Evolutionary conservation across 1,284 basidiomycete species (phyloP).

Genomic region (Spongiforma sp.): DNA sequence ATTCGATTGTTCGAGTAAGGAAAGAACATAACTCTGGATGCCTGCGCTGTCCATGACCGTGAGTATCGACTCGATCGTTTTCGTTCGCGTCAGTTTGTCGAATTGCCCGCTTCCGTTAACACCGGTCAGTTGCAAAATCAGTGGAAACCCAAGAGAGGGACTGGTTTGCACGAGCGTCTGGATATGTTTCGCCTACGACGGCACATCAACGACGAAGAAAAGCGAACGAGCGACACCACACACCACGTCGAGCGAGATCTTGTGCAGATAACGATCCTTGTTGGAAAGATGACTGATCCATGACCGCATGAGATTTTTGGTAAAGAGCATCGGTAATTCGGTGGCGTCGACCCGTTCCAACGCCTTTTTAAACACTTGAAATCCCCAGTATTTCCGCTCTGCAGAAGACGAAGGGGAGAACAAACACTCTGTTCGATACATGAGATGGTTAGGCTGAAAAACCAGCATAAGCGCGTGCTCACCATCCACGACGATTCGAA

Average conservation of each 20-base stretch:
- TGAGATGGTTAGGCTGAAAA: conserved; percentile 11
- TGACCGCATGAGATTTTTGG: conserved; percentile 94
- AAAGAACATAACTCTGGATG: conserved; percentile 79
- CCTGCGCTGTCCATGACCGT: conserved; percentile 77
- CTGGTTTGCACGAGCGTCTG: conserved; percentile 78
- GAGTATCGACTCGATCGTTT: conserved; percentile 90
- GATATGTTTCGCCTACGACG: conserved; percentile 69
- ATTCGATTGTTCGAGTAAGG: conserved; percentile 70
- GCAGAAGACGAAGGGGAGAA: conserved; percentile 86
- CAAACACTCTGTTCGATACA: conserved; percentile 70
- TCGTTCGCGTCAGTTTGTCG: conserved; percentile 91
- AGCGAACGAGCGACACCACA: conserved; percentile 30
- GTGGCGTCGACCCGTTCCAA: conserved; percentile 69
- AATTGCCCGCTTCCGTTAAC: conserved; percentile 89
- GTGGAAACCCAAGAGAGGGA: conserved; percentile 82
- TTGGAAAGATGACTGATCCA: conserved; percentile 97
- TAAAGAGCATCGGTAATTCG: conserved; percentile 88
- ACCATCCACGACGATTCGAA: conserved; percentile 91
- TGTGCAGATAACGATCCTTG: conserved; percentile 88
- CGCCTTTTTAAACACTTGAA: conserved; percentile 88
- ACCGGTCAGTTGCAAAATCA: conserved; percentile 89
- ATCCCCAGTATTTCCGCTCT: conserved; percentile 96
- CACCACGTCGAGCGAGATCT: conserved; percentile 83
- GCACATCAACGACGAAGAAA: not conserved
- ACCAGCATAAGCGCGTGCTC: conserved; percentile 25